A percentile compares a stretch with the other conserved stretches of the same genome.
These are phyloP conservation scores for Musa balbisiana DNA, from an alignment of 202 grass and related monocot species.

Conservation along the genomic window DNA sequence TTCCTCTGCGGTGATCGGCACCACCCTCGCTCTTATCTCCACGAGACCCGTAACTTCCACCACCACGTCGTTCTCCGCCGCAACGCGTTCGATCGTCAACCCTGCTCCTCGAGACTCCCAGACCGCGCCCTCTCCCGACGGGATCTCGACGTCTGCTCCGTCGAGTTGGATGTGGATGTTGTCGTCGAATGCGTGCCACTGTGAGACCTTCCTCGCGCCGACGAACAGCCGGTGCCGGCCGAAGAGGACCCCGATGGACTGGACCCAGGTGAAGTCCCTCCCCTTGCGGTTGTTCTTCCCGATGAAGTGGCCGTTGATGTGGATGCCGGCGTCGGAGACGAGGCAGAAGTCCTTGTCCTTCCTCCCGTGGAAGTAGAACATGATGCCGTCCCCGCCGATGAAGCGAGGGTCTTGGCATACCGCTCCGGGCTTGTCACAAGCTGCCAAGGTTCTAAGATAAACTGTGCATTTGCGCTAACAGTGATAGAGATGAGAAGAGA, in stretches of 20 bases:
- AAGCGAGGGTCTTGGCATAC: conserved; percentile 55
- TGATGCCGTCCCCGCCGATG: conserved; percentile 52
- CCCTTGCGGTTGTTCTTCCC: conserved; percentile 38
- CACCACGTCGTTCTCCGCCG: conserved; percentile 29
- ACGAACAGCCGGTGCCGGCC: conserved; percentile 27
- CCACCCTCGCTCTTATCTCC: conserved; percentile 26
- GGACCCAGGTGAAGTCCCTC: conserved; percentile 59
- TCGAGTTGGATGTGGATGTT: conserved; percentile 30
- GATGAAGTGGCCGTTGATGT: conserved; percentile 87
- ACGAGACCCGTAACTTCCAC: conserved; percentile 15
- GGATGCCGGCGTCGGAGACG: conserved; percentile 43
- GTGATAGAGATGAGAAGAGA: too few relatives aligned
- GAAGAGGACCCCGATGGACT: conserved; percentile 1
- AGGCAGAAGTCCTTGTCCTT: conserved; percentile 51
- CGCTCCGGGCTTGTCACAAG: conserved; percentile 30
- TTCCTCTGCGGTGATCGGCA: conserved; percentile 29
- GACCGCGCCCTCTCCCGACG: conserved; percentile 8
- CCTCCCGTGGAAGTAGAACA: conserved; percentile 70
- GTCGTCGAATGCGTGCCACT: conserved; percentile 21
- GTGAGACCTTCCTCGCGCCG: conserved; percentile 26
- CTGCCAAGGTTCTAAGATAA: conserved; percentile 1
- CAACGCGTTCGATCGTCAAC: conserved; percentile 29
- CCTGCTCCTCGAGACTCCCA: conserved; percentile 27
- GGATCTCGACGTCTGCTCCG: conserved; percentile 14
- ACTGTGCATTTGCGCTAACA: too few relatives aligned